Percentiles rank a stretch among this genome's conserved stretches.
phyloP scores from a whole-genome alignment of 495 filamentous ascomycete species.

The Lichina pygmaea region DNA sequence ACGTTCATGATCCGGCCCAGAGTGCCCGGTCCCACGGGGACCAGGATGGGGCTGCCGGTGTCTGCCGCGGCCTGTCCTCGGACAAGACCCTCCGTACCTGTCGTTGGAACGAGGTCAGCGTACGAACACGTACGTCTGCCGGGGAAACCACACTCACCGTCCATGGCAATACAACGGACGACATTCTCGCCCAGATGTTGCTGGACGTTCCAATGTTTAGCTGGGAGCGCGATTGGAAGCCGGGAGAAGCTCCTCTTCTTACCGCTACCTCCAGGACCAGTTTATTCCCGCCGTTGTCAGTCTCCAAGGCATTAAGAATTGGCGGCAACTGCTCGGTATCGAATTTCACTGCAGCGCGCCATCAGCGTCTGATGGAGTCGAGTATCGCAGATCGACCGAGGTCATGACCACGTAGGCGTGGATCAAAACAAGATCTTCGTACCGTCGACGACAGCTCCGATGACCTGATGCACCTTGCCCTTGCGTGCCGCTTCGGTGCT shows the following conservation, averaged over 20 bases:
- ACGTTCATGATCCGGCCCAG: conserved; percentile 99
- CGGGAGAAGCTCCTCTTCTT: conserved; percentile 16
- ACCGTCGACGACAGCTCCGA: conserved; percentile 54
- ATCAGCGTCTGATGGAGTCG: conserved; percentile 12
- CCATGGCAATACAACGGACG: conserved; percentile 99
- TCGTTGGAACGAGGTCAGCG: conserved; percentile 9
- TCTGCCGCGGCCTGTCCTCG: conserved; percentile 66
- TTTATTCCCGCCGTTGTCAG: conserved; percentile 76
- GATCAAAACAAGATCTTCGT: conserved; percentile 10
- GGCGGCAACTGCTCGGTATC: conserved; percentile 77
- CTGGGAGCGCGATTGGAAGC: conserved; percentile 4
- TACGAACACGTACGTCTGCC: not conserved
- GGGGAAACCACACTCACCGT: conserved; percentile 40
- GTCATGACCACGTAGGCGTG: conserved; percentile 1
- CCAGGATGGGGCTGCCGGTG: conserved; percentile 85
- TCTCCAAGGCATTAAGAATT: conserved; percentile 92
- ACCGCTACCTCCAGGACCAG: conserved; percentile 90
- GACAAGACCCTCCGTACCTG: conserved; percentile 96
- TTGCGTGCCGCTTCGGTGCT: conserved; percentile 32
- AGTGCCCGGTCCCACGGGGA: conserved; percentile 83
- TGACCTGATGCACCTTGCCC: conserved; percentile 74
- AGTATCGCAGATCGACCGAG: not conserved
- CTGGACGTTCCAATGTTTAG: conserved; percentile 16
- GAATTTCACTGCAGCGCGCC: conserved; percentile 50
- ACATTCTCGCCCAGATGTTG: conserved; percentile 99